phyloP scores from a whole-genome alignment of 768 basidiomycete genomes.

The Russula sp. region DNA sequence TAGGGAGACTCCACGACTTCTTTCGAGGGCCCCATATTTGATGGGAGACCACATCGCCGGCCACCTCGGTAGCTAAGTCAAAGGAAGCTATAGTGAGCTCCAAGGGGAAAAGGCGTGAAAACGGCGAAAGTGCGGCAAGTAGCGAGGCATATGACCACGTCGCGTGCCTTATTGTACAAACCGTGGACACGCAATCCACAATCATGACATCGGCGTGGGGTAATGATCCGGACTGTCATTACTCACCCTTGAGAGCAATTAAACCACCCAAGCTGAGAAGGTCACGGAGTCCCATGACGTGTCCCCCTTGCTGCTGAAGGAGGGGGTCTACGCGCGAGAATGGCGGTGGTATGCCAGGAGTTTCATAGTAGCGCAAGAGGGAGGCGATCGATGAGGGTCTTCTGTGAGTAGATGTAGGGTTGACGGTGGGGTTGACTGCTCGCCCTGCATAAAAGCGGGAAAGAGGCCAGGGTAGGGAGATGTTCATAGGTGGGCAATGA shows the following conservation, averaged over 20 bases:
- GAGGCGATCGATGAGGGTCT: slow-evolving; percentile 14
- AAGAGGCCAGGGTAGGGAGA: slow-evolving; percentile 27
- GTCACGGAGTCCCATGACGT: slow-evolving; percentile 59
- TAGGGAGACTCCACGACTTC: slow-evolving; percentile 90
- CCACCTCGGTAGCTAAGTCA: slow-evolving; percentile 38
- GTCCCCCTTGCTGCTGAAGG: slow-evolving; percentile 51
- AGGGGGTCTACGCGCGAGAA: slow-evolving; percentile 67
- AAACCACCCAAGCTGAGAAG: slow-evolving; percentile 67
- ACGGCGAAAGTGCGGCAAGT: not conserved
- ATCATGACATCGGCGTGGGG: not conserved
- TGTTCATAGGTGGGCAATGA: slow-evolving; percentile 6
- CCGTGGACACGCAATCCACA: not conserved
- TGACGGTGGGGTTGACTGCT: not conserved
- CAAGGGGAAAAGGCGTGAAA: not conserved
- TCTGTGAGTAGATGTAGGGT: slow-evolving; percentile 5
- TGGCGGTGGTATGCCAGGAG: slow-evolving; percentile 63
- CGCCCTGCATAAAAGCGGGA: slow-evolving; percentile 21
- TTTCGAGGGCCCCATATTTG: slow-evolving; percentile 82
- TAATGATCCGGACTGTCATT: not conserved
- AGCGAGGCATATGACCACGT: slow-evolving; percentile 2
- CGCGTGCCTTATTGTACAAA: slow-evolving; percentile 2
- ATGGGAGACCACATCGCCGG: slow-evolving; percentile 68
- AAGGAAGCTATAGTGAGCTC: slow-evolving; percentile 35
- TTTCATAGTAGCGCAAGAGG: slow-evolving; percentile 45
- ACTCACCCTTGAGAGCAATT: slow-evolving; percentile 23